Base-by-base conservation (phyloP, 208 protist species). In the Wallacemonas sp. region DNA sequence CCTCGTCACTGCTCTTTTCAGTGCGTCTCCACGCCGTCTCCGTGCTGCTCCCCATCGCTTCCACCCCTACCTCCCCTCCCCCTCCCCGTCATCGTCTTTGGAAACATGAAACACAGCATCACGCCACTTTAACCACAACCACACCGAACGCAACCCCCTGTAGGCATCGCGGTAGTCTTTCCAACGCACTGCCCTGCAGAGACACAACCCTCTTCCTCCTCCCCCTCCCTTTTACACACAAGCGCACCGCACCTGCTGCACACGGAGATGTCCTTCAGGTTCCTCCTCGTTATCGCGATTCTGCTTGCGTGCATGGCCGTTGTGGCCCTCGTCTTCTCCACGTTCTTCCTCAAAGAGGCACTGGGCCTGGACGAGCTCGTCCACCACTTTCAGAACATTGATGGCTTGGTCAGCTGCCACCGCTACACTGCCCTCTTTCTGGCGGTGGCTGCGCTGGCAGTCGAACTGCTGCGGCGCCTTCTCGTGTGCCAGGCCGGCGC, bases 381-480 rank as follows among this genome's bases (percentile, higher is more conserved):
- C 6, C 17, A 26, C 26, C 47, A 55, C 47, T 55, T 55, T 24
- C 47, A 55, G 47, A 17, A 55, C 47, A 55, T 24, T 33, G 26
- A 23, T 3, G 17, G 11, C 30, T 19, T 55, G 11, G 24, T 24
- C 6, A 8, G 11, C 24, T 4, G 2, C 1, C 47, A 55, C 26
- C 19, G 6, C 47, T 55, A 55, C 2, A 55, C 47, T 6, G 47
- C 19, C 11, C 11, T 55, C 0, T 32, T 26, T 17, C 47, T 55
- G 8, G 23, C 30, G 8, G 4, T 55, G 9, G 6, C 24, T 17
- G 47, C 47, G 5, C 14, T 8, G 3, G 47, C 47, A 17, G 47
- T 55, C 9, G 47, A 55, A 24, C 14, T 19, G 6, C 26, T 55
- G 24, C 47, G 47, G 19, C 47, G 26, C 8, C 5, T 32, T 8